Conservation (phyloP, 129 eudicot genomes). For the Chrysanthemum lavandulifolium region DNA sequence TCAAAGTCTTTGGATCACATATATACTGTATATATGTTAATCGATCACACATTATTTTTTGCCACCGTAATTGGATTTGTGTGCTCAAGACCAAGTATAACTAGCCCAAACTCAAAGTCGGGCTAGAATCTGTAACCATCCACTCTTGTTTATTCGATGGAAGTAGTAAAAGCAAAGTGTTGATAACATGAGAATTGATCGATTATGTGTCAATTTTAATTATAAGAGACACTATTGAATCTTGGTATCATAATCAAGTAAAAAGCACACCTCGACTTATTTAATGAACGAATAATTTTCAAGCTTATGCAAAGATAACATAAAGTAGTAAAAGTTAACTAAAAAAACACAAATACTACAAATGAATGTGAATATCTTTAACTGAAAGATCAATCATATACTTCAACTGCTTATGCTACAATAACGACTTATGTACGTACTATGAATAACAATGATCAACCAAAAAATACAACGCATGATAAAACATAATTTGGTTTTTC, state of each 20-base stretch:
- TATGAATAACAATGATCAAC: conserved; percentile 1
- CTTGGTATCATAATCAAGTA: neutral
- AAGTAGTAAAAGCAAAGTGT: too few relatives aligned
- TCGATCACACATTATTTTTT: too few relatives aligned
- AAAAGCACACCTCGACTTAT: neutral
- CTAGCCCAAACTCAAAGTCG: too few relatives aligned
- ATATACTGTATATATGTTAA: too few relatives aligned
- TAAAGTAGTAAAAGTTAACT: neutral
- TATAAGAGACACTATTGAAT: neutral
- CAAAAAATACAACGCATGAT: conserved; percentile 10
- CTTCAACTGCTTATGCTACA: neutral
- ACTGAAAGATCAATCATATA: conserved; percentile 10
- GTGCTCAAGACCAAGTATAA: too few relatives aligned
- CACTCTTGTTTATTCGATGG: too few relatives aligned
- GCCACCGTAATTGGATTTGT: too few relatives aligned
- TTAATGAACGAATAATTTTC: neutral
- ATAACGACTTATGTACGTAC: neutral
- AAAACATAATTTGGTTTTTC: neutral
- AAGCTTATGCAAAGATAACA: neutral
- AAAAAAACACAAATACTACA: conserved; percentile 11
- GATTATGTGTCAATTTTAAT: too few relatives aligned
- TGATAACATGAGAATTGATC: too few relatives aligned
- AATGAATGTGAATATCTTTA: conserved; percentile 17
- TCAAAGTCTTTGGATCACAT: too few relatives aligned
- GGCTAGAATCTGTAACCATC: too few relatives aligned